Conservation (phyloP, 2,329 filamentous ascomycete genomes). For the Falciphora oryzae region DNA sequence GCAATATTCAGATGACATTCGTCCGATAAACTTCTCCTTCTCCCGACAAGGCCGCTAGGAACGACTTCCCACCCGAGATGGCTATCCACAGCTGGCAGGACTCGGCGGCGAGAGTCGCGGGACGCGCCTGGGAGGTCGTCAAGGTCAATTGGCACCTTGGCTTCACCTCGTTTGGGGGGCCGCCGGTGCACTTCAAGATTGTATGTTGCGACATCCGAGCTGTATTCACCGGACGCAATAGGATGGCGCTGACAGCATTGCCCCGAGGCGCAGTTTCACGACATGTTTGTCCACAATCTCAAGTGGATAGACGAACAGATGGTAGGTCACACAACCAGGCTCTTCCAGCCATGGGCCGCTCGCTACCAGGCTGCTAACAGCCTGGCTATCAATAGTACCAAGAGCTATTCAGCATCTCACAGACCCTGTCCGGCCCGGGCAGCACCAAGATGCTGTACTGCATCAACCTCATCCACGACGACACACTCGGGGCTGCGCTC, state of each 20-base stretch:
- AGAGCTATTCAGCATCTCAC: constrained; percentile 64
- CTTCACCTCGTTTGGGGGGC: constrained; percentile 61
- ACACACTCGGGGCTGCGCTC: constrained; percentile 50
- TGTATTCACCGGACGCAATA: not conserved
- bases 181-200: constrained; percentile 65
- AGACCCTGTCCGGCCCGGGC: constrained; percentile 61
- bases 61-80: not conserved
- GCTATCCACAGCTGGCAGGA: constrained; percentile 1
- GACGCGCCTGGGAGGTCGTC: constrained; percentile 3
- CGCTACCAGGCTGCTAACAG: not conserved
- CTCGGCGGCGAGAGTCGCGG: not conserved
- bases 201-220: constrained; percentile 22
- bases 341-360: not conserved
- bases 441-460: constrained; percentile 69
- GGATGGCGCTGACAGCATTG: not conserved
- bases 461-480: constrained; percentile 58
- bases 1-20: not conserved
- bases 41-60: not conserved
- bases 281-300: constrained; percentile 53
- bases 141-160: constrained; percentile 52
- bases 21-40: not conserved
- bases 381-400: constrained; percentile 47
- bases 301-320: constrained; percentile 66
- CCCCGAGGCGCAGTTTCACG: constrained; percentile 39
- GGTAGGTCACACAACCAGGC: constrained; percentile 30